Evolutionary conservation across 73 alveolate species (phyloP), one percentile per base, ranked within the genome.

Genomic region (Paramecium biaurelia): DNA sequence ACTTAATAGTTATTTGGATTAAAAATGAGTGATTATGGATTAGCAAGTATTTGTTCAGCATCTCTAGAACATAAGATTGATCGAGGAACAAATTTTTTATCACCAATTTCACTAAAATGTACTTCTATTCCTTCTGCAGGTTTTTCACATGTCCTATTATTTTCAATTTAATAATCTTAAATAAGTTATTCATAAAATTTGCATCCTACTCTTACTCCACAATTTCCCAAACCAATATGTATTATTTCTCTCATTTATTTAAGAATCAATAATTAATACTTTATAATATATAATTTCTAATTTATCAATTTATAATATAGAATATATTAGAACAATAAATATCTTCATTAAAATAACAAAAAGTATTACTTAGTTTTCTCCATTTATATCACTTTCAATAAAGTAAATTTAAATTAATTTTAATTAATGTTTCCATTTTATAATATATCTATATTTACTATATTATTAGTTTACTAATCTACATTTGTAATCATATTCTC

Each of bases 81-180:
- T 7, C 90, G 3, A 6, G 90, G 90, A 20, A 79, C 90, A 79
- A 20, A 79, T 18, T 79, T 79, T 20, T 79, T 79, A 45, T 79
- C 90, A 9, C 90, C 90, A 24, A 79, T 79, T 23, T 79, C 90
- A 79, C 74, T 79, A 79, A 79, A 79, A 8, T 79, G 72, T 23
- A 45, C 76, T 43, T 79, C 90, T 5, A 79, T 79, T 79, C 90
- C 90, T 41, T 79, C 90, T 43, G 23, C 42, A 4, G 70, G 74
- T 23, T 79, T 79, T 23, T 79, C 90, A 47, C 90, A 79, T 18
- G 56, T 47, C 30, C 90, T 21, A 42, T 79, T 79, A 23, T 21
- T 23, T 26, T 79, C 90, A 8, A 79, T 79, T 47, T 79, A 24
- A 35, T 79, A 79, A 5, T 79, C 90, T 18, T 41, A 5, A 2